Percentiles rank a stretch among this genome's conserved stretches.
Conservation (phyloP, 2,329 filamentous ascomycete genomes). For the Fusarium irregulare region DNA sequence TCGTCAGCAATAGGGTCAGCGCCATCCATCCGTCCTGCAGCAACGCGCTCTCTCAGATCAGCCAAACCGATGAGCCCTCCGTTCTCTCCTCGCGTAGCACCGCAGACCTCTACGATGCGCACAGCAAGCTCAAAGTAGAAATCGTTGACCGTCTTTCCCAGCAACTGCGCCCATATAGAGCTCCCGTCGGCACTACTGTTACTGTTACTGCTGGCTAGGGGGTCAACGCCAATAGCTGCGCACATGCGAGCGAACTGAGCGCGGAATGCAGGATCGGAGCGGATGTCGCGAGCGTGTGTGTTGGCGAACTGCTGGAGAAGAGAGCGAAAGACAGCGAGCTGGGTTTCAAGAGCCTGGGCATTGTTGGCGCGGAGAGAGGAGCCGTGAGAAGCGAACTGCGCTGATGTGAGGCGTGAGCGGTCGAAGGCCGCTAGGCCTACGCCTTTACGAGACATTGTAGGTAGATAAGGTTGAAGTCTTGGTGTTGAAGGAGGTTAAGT, state of each 20-base stretch:
- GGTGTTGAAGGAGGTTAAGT: neutral
- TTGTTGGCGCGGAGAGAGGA: conserved; percentile 86
- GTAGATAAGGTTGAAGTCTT: neutral
- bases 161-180: conserved; percentile 91
- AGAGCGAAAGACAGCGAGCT: conserved; percentile 95
- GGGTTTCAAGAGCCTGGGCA: conserved; percentile 86
- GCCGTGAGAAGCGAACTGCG: conserved; percentile 92
- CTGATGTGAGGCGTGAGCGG: conserved; percentile 83
- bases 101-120: conserved; percentile 92
- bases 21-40: conserved; percentile 78
- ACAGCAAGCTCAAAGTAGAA: conserved; percentile 99
- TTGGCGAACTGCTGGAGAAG: conserved; percentile 94
- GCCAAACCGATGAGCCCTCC: conserved; percentile 88
- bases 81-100: conserved; percentile 87
- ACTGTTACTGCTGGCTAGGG: conserved; percentile 70
- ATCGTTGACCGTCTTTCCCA: conserved; percentile 93
- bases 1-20: conserved; percentile 87
- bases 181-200: conserved; percentile 61
- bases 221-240: conserved; percentile 94
- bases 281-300: conserved; percentile 95
- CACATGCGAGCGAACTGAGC: conserved; percentile 99
- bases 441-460: conserved; percentile 76
- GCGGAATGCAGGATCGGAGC: conserved; percentile 92
- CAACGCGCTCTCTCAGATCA: conserved; percentile 82
- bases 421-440: conserved; percentile 93